Evolutionary conservation across 345 rosid genomes (phyloP), one percentile per base, ranked within the genome.

Genomic region (Mallotus nudiflorus): DNA sequence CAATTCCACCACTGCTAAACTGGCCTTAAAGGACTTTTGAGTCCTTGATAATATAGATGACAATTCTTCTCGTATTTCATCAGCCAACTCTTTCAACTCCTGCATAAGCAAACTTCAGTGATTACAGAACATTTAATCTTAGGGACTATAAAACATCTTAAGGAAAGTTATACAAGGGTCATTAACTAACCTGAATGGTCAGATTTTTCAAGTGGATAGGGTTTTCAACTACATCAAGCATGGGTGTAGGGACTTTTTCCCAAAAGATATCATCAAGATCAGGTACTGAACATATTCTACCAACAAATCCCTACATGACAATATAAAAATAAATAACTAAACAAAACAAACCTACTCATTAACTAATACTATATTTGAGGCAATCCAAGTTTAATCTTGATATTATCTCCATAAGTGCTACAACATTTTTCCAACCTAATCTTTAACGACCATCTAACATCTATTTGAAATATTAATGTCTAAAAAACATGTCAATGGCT

Each of bases 121-220:
- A 68, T 67, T n/a, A 70, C 33, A 15, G 60, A 9, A 20, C 13
- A 60, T 20, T 28, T 28, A 24, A 78, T 35, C n/a, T 53, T 42
- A 37, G 9, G 24, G n/a, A 51, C 35, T 19, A 22, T 6, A 53
- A 48, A 69, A 37, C 19, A 74, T 50, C 50, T 12, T 33, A 62
- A 49, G 58, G 46, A 66, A 73, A 57, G 25, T 13, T 29, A 48
- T 31, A 12, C 4, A 69, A 65, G 31, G 66, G 51, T 48, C 49
- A 35, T 33, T 37, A 82, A 63, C 73, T 40, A 74, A 93, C 98
- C 96, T 89, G 82, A 20, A 80, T 55, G 62, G 76, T 80, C 81
- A 93, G 83, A 78, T 81, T 91, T 85, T 88, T 93, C 68, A 93
- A 76, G 75, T 84, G 88, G n/a, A 78, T 77, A 18, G 97, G 98